These are phyloP conservation scores for Chlamydomonas sphaeroides DNA, from an alignment of 139 green algal species.

Conservation along the genomic window DNA sequence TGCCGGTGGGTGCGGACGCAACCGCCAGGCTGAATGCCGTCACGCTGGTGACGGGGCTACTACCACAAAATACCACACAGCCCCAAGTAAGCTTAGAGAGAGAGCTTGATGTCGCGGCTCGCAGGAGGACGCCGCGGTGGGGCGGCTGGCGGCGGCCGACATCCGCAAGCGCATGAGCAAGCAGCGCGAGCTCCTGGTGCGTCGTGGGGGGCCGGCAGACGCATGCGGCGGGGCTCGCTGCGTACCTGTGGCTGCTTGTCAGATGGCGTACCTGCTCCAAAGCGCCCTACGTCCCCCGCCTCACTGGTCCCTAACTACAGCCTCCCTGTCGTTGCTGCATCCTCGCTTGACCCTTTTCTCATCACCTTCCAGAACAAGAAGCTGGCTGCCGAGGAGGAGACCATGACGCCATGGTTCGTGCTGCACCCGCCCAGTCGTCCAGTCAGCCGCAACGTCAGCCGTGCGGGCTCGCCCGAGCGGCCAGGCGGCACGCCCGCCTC, in stretches of 20 bases:
- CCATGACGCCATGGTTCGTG: constrained; percentile 26
- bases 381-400: neutral
- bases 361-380: neutral
- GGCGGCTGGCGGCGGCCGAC: neutral
- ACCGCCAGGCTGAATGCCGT: too few relatives aligned
- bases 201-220: neutral
- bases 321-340: neutral
- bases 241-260: neutral
- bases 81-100: too few relatives aligned
- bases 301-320: neutral
- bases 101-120: too few relatives aligned
- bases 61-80: too few relatives aligned
- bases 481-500: neutral
- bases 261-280: neutral
- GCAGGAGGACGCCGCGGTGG: neutral
- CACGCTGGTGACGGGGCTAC: too few relatives aligned
- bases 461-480: neutral
- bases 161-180: neutral
- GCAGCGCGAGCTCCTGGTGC: constrained; percentile 1
- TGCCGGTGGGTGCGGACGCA: too few relatives aligned
- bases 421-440: neutral
- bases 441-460: neutral
- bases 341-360: neutral
- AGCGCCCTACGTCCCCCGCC: neutral
- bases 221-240: neutral